phyloP scores from a whole-genome alignment of 2,329 filamentous ascomycete species.

The Aspergillus transmontanensis region DNA sequence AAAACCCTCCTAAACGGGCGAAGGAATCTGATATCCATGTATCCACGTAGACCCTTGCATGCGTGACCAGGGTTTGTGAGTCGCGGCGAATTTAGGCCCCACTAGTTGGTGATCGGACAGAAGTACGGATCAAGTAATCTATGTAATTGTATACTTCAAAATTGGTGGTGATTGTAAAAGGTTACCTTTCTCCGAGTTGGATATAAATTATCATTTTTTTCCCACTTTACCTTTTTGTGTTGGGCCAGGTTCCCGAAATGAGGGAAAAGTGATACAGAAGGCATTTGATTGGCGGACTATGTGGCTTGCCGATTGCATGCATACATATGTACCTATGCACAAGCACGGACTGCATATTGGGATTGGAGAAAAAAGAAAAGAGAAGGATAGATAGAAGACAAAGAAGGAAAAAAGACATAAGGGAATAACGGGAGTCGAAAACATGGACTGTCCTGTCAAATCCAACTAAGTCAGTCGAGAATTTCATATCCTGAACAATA shows the following conservation, averaged over 20 bases:
- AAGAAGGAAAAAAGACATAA: neutral
- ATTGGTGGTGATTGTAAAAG: neutral
- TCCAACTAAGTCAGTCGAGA: neutral
- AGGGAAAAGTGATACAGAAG: neutral
- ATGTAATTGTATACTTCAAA: neutral
- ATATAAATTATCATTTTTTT: neutral
- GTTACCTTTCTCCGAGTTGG: neutral
- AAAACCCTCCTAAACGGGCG: neutral
- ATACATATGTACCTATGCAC: slow-evolving; percentile 7
- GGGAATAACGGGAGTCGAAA: neutral
- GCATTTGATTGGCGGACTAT: neutral
- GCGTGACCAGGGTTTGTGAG: neutral
- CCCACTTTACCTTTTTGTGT: neutral
- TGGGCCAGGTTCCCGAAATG: neutral
- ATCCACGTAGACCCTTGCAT: slow-evolving; percentile 6
- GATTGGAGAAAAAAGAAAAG: no score
- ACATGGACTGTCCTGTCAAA: neutral
- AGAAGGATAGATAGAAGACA: neutral
- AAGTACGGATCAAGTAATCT: neutral
- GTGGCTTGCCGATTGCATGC: slow-evolving; percentile 8
- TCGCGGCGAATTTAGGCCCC: slow-evolving; percentile 2
- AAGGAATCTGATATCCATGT: slow-evolving; percentile 6
- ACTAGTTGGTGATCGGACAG: neutral
- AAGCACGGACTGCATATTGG: slow-evolving; percentile 4
- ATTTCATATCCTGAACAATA: neutral